Percentiles rank a stretch among this genome's conserved stretches.
These are phyloP conservation scores for Spathaspora hagerdaliae DNA, from an alignment of 805 yeast species.

Conservation along the genomic window DNA sequence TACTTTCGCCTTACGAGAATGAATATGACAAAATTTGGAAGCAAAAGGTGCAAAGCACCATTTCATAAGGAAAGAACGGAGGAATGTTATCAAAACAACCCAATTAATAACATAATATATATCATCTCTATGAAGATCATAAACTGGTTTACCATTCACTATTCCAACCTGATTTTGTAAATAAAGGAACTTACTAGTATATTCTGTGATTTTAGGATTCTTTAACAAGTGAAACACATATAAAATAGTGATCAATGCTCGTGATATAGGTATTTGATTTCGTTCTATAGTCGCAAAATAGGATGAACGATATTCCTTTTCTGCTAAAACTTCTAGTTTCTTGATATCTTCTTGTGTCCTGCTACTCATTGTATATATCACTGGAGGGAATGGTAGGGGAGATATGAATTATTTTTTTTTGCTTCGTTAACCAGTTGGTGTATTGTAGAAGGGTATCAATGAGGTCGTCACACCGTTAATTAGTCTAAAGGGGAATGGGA, in stretches of 20 bases:
- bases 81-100: constrained; percentile 52
- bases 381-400: too few species aligned
- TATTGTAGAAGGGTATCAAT: too few species aligned
- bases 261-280: constrained; percentile 32
- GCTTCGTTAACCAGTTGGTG: too few species aligned
- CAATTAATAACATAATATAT: constrained; percentile 49
- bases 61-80: constrained; percentile 60
- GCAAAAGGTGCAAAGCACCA: constrained; percentile 59
- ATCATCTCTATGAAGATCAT: constrained; percentile 58
- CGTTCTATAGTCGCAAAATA: constrained; percentile 27
- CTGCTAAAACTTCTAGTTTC: neutral
- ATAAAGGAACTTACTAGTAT: constrained; percentile 32
- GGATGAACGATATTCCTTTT: constrained; percentile 15
- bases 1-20: constrained; percentile 46
- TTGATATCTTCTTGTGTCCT: neutral
- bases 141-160: constrained; percentile 20
- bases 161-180: constrained; percentile 23
- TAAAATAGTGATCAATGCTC: constrained; percentile 23
- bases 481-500: too few species aligned
- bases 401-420: too few species aligned
- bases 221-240: constrained; percentile 20
- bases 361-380: neutral
- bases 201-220: constrained; percentile 17
- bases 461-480: too few species aligned
- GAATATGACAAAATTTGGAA: constrained; percentile 34